Evolutionary conservation across 805 yeast genomes (phyloP).

Genomic region (Hanseniaspora lachancei): DNA sequence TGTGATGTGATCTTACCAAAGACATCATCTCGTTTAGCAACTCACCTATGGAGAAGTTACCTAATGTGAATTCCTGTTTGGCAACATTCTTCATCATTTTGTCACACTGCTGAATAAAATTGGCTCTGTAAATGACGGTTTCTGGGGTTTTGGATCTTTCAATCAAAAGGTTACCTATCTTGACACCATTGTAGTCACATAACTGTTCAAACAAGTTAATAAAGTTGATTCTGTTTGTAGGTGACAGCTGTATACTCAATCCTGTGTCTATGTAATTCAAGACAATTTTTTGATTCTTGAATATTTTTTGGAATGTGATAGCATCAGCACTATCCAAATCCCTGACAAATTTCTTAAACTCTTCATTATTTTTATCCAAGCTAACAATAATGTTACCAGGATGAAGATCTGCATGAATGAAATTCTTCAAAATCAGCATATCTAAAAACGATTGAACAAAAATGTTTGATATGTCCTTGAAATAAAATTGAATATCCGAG

Average conservation of each 20-base stretch:
- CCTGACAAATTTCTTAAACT: conserved; percentile 16
- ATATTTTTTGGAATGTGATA: conserved; percentile 16
- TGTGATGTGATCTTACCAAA: conserved; percentile 91
- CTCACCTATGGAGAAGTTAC: conserved; percentile 85
- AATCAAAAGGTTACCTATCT: conserved; percentile 90
- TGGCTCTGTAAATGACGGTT: conserved; percentile 69
- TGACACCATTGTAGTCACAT: conserved; percentile 84
- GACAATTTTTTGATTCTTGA: conserved; percentile 56
- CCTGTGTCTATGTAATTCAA: conserved; percentile 71
- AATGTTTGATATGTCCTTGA: conserved; percentile 29
- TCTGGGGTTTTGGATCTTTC: conserved; percentile 92
- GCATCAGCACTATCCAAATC: conserved; percentile 8
- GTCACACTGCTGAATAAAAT: conserved; percentile 80
- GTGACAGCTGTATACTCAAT: conserved; percentile 76
- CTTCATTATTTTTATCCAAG: conserved; percentile 17
- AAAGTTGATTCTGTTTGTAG: conserved; percentile 65
- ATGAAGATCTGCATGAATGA: conserved; percentile 91
- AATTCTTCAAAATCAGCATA: conserved; percentile 86
- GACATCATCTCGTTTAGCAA: conserved; percentile 70
- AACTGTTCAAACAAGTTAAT: conserved; percentile 78
- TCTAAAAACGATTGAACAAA: conserved; percentile 83
- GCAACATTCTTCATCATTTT: conserved; percentile 68
- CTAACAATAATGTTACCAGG: conserved; percentile 69
- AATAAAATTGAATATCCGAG: background rate
- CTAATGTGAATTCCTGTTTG: conserved; percentile 79